Evolutionary conservation across 495 filamentous ascomycete species (phyloP).

Genomic region (Pyrenopolyporus hunteri): DNA sequence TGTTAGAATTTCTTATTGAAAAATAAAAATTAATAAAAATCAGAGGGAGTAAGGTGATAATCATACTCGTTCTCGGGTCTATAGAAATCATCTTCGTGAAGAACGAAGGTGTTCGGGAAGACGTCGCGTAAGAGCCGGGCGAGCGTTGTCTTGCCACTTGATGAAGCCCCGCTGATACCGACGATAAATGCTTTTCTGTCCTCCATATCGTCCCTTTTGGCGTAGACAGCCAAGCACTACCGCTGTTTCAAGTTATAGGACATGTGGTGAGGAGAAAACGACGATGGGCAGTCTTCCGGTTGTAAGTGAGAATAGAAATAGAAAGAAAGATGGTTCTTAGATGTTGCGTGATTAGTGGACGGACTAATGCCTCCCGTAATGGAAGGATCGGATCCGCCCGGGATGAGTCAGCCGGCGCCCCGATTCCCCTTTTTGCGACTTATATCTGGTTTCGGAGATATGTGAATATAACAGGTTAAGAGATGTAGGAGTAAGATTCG

Average conservation of each 20-base stretch:
- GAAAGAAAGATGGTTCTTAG: background rate
- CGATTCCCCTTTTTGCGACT: background rate
- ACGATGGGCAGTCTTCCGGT: no score
- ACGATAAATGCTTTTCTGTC: constrained; percentile 63
- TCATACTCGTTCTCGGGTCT: constrained; percentile 70
- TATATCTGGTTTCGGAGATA: background rate
- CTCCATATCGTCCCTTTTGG: constrained; percentile 30
- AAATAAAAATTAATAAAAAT: background rate
- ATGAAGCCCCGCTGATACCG: constrained; percentile 77
- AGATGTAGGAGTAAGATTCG: no score
- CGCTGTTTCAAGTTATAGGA: no score
- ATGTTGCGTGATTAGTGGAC: constrained; percentile 9
- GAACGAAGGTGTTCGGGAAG: constrained; percentile 74
- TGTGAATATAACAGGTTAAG: background rate
- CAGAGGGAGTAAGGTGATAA: no score
- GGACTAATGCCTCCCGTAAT: constrained; percentile 2
- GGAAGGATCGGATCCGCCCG: constrained; percentile 15
- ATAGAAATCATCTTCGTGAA: constrained; percentile 96
- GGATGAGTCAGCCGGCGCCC: constrained; percentile 28
- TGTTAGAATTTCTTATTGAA: background rate
- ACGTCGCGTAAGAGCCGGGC: constrained; percentile 74
- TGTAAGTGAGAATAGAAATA: background rate
- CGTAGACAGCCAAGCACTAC: constrained; percentile 4
- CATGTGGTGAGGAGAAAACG: no score
- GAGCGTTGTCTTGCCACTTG: constrained; percentile 80